These are phyloP conservation scores for Tulasnella sp. DNA, from an alignment of 768 basidiomycete species.

Conservation along the genomic window DNA sequence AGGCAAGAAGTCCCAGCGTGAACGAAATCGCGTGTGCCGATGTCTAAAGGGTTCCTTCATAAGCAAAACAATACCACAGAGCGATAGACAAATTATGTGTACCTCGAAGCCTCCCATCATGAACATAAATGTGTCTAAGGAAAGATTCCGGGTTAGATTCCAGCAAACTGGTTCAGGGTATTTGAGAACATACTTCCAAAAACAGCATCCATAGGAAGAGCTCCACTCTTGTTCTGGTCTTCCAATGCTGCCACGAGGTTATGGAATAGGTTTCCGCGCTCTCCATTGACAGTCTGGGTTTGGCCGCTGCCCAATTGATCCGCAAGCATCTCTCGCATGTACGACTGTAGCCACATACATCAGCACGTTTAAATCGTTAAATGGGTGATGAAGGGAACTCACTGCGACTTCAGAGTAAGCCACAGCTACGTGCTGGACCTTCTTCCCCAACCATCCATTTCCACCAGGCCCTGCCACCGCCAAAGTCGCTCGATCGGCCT, in stretches of 20 bases:
- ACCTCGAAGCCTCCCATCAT: slow-evolving; percentile 8
- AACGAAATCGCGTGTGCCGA: too few relatives aligned
- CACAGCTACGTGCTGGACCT: not conserved
- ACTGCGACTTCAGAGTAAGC: not conserved
- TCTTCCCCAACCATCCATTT: not conserved
- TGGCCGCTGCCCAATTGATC: not conserved
- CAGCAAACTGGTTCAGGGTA: not conserved
- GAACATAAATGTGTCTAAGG: slow-evolving; percentile 2
- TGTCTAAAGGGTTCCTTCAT: too few relatives aligned
- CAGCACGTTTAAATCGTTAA: not conserved
- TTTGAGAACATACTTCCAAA: not conserved
- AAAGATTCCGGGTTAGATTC: not conserved
- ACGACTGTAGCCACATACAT: not conserved
- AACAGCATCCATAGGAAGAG: not conserved
- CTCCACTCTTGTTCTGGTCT: not conserved
- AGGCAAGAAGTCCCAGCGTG: slow-evolving; percentile 5
- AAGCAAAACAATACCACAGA: too few relatives aligned
- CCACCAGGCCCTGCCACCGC: not conserved
- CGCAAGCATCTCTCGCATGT: slow-evolving; percentile 10
- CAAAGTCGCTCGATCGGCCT: not conserved
- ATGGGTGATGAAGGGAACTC: not conserved
- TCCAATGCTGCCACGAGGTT: too few relatives aligned
- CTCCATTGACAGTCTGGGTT: too few relatives aligned
- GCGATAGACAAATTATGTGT: too few relatives aligned
- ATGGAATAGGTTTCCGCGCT: slow-evolving; percentile 1